Evolutionary conservation across 164 flowering plant species (phyloP).

Genomic region (Brasenia schreberi): DNA sequence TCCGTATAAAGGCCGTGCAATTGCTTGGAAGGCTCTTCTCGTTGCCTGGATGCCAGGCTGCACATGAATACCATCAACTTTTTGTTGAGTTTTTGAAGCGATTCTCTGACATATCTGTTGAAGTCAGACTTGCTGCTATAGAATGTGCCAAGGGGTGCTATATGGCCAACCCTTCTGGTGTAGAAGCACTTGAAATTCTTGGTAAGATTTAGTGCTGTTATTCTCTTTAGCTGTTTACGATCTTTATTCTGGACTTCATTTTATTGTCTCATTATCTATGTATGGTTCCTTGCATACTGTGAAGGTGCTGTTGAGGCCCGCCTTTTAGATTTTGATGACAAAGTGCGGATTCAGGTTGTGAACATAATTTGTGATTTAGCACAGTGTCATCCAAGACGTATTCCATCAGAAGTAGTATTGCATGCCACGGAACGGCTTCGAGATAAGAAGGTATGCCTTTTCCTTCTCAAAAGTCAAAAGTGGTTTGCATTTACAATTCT

Average conservation of each 20-base stretch:
- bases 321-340: slow-evolving; percentile 79
- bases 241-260: background rate
- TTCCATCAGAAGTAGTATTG: slow-evolving; percentile 37
- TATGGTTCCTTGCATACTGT: slow-evolving; percentile 6
- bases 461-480: slow-evolving; percentile 1
- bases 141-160: slow-evolving; percentile 61
- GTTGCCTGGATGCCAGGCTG: slow-evolving; percentile 34
- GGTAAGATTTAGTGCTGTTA: slow-evolving; percentile 28
- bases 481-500: background rate
- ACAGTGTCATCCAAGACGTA: slow-evolving; percentile 28
- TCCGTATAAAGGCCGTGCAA: slow-evolving; percentile 73
- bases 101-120: slow-evolving; percentile 78
- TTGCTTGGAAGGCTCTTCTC: slow-evolving; percentile 64
- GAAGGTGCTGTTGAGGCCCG: slow-evolving; percentile 77
- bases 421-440: slow-evolving; percentile 67
- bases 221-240: background rate
- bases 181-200: slow-evolving; percentile 45
- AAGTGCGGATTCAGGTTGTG: slow-evolving; percentile 67
- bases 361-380: slow-evolving; percentile 61
- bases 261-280: background rate
- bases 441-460: slow-evolving; percentile 69
- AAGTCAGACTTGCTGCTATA: slow-evolving; percentile 68
- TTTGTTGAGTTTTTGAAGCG: slow-evolving; percentile 75
- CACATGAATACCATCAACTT: slow-evolving; percentile 45
- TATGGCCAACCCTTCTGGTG: slow-evolving; percentile 42